Evolutionary conservation across 2,329 filamentous ascomycete genomes (phyloP).

Genomic region (Penicillium frequentans): DNA sequence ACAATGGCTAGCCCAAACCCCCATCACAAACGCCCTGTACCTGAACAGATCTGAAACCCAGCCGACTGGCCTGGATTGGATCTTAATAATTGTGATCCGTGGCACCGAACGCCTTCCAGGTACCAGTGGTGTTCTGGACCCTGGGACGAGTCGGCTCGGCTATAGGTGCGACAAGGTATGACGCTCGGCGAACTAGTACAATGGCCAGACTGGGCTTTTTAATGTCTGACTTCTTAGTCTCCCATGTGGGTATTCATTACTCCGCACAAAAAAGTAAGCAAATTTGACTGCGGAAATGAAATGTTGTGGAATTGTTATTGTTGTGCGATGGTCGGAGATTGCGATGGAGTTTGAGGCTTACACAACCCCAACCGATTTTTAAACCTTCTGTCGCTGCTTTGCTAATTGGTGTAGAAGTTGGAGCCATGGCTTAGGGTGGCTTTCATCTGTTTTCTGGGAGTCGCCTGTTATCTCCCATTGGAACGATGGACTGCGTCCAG

Average conservation of each 20-base stretch:
- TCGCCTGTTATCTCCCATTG: background rate
- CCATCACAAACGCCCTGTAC: constrained; percentile 1
- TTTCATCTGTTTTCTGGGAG: background rate
- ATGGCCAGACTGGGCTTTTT: background rate
- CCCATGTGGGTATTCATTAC: background rate
- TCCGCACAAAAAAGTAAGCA: background rate
- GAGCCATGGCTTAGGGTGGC: background rate
- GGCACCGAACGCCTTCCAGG: constrained; percentile 10
- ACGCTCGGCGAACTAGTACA: background rate
- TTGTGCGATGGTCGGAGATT: background rate
- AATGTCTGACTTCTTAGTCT: background rate
- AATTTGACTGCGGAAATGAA: background rate
- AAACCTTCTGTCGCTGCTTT: background rate
- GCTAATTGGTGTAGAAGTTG: background rate
- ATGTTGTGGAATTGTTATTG: background rate
- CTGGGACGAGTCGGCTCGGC: background rate
- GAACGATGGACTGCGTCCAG: background rate
- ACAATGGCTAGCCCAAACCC: background rate
- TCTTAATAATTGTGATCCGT: constrained; percentile 11
- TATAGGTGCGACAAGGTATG: constrained; percentile 4
- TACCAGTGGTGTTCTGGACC: constrained; percentile 13
- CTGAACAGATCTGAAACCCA: constrained; percentile 10
- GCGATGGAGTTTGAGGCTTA: background rate
- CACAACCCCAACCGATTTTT: background rate
- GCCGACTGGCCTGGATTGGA: constrained; percentile 2